Base-by-base conservation (phyloP, 1,139 yeast species). In the Scheffersomyces insectosa region DNA sequence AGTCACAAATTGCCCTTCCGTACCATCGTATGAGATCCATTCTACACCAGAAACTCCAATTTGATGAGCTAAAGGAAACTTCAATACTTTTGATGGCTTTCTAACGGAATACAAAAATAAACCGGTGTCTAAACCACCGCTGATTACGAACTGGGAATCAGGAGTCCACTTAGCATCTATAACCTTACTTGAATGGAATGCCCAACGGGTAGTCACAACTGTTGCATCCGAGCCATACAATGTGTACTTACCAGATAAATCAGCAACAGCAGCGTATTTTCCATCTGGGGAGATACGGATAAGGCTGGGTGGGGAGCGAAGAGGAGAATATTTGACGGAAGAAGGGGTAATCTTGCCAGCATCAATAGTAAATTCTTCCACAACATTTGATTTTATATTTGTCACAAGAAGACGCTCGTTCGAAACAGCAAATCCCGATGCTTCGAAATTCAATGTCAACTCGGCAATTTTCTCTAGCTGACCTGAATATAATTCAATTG, bases 141-240 rank as follows among this genome's bases (percentile, higher is more conserved):
- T 82, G 15, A 84, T 85, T 39, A 88, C 77, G 52, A 76, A 82
- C 52, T 84, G 80, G 43, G 89, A 86, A 52, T 86, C 90, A 3
- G 70, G 64, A 37, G 85, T 78, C 98, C 98, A 93, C 29, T 81
- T 67, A 39, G 95, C 86, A 32, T 85, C 80, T 43, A 80, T 82
- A 46, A 93, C 85, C 45, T 79, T 82, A 44, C 96, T 84, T 3
- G 91, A 86, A 62, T 95, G 97, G 82, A 88, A 91, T 0, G 96
- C 85, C 99, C 99, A 93, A 60, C 98, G 80, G 0, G 95, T 82
- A 1, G 98, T 90, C 37, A 86, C 80, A 6, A 88, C 72, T 6
- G 77, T 57, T 34, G 75, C 79, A 38, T 82, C 82, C 13, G 80
- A 62, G 47, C 82, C 77, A 65, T 82, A 89, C 28, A 89, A 72